Base-by-base conservation (phyloP, 2,329 filamentous ascomycete species). In the Diaporthe sp. region DNA sequence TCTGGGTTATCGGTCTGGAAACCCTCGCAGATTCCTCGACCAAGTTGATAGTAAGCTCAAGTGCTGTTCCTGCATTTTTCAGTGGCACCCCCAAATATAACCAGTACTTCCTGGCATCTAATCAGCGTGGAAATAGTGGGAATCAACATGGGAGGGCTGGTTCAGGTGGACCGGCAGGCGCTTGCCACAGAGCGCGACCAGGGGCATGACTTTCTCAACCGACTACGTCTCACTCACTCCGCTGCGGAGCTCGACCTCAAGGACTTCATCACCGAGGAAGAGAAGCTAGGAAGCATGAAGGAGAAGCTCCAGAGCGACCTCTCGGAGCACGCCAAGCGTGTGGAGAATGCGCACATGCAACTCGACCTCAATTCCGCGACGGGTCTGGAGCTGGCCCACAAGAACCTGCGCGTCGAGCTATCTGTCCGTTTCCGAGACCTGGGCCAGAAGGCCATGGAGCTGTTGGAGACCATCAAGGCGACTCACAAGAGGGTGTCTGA, bases 21-120 rank as follows among this genome's bases (percentile, higher is more conserved):
- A 19, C 32, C 6, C n/a, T 15, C 32, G 32, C 3, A 1, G 8
- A 4, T 68, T 68, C 47, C 63, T 68, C 5, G 63, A 68, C 19
- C 63, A 68, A 10, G 63, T 68, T 12, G 63, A 68, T 27, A 68
- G 63, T 68, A 39, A 68, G 63, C 17, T n/a, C n/a, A n/a, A n/a
- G n/a, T n/a, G n/a, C n/a, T 4, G 1, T 25, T 15, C 25, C 13
- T 19, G 4, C 1, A 19, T 3, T 15, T 12, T 22, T 30, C 15
- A 27, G 22, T 35, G 1, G 30, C 3, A 50, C 39, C n/a, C 7
- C 19, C 30, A 22, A 44, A 17, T 15, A 6, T 6, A 8, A 19
- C 44, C 27, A 50, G 27, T 35, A 17, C 19, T 1, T 15, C 22
- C 15, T 66, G 13, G 30, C 13, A 15, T 53, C 63, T 68, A 30